phyloP scores from a whole-genome alignment of 2,329 filamentous ascomycete species.

The Fusarium equiseti region DNA sequence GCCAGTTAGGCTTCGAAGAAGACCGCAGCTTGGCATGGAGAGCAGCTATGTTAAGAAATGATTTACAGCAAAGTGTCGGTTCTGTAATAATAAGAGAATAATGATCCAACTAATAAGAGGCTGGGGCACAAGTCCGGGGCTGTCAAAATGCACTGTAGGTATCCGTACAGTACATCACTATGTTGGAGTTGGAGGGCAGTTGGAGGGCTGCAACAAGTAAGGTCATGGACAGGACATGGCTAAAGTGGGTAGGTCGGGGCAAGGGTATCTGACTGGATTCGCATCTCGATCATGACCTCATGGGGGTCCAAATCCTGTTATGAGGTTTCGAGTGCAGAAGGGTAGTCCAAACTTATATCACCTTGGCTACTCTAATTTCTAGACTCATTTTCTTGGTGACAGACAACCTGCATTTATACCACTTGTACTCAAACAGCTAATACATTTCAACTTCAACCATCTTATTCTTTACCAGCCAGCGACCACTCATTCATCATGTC shows the following conservation, averaged over 20 bases:
- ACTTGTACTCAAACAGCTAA: constrained; percentile 12
- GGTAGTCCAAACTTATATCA: constrained; percentile 43
- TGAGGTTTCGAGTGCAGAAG: constrained; percentile 17
- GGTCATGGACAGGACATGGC: not conserved
- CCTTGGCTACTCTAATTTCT: constrained; percentile 26
- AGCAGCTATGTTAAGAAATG: constrained; percentile 58
- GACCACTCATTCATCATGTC: constrained; percentile 38
- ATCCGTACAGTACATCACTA: too few relatives aligned
- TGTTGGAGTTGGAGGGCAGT: not conserved
- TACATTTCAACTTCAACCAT: not conserved
- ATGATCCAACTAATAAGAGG: not conserved
- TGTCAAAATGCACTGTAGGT: constrained; percentile 1
- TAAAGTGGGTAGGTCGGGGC: constrained; percentile 10
- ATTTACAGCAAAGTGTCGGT: not conserved
- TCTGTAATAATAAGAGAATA: constrained; percentile 1
- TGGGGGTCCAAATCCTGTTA: constrained; percentile 49
- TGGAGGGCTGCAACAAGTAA: constrained; percentile 22
- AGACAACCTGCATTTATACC: not conserved
- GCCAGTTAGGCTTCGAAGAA: constrained; percentile 55
- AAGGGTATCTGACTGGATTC: constrained; percentile 29
- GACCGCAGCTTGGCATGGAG: constrained; percentile 59
- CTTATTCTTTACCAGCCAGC: constrained; percentile 2
- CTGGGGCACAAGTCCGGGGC: not conserved
- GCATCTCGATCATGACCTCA: constrained; percentile 49
- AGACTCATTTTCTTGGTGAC: constrained; percentile 23